Evolutionary conservation across 305 asterid genomes (phyloP).

Genomic region (Fraxinus velutina): DNA sequence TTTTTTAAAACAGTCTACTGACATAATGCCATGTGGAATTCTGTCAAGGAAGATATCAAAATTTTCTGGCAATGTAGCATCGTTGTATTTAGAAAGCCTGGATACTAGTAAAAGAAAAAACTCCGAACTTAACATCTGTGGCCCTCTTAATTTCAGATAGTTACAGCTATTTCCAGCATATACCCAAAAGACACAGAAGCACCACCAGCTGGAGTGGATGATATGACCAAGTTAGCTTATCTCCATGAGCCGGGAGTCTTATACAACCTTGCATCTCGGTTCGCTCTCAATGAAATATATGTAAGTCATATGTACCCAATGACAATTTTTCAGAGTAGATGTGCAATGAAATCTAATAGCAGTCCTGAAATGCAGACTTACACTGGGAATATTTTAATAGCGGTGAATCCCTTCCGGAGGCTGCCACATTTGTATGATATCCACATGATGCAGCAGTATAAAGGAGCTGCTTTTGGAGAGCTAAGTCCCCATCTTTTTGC

Average conservation of each 20-base stretch:
- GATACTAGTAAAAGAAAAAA: not conserved
- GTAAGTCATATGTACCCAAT: conserved; percentile 39
- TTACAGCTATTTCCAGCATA: conserved; percentile 77
- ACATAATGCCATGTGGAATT: not conserved
- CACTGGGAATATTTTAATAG: conserved; percentile 91
- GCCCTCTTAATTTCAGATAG: conserved; percentile 47
- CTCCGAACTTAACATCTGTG: conserved; percentile 24
- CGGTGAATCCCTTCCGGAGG: conserved; percentile 87
- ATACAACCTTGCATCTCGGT: conserved; percentile 68
- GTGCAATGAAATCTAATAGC: conserved; percentile 11
- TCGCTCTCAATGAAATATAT: conserved; percentile 78
- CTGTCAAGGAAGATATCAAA: not conserved
- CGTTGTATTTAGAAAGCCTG: not conserved
- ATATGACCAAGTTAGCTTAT: conserved; percentile 93
- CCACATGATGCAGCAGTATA: conserved; percentile 94
- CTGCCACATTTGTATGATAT: conserved; percentile 82
- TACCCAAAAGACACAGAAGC: conserved; percentile 89
- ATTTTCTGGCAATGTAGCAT: not conserved
- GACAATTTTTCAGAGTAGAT: not conserved
- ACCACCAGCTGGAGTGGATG: conserved; percentile 91
- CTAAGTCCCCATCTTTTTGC: conserved; percentile 97
- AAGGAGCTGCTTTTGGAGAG: conserved; percentile 93
- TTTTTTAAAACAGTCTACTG: not conserved
- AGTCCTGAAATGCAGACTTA: conserved; percentile 57
- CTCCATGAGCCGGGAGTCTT: conserved; percentile 94